phyloP scores from a whole-genome alignment of 202 grass and related monocot species.

The Bolboschoenoplectus hybrid region DNA sequence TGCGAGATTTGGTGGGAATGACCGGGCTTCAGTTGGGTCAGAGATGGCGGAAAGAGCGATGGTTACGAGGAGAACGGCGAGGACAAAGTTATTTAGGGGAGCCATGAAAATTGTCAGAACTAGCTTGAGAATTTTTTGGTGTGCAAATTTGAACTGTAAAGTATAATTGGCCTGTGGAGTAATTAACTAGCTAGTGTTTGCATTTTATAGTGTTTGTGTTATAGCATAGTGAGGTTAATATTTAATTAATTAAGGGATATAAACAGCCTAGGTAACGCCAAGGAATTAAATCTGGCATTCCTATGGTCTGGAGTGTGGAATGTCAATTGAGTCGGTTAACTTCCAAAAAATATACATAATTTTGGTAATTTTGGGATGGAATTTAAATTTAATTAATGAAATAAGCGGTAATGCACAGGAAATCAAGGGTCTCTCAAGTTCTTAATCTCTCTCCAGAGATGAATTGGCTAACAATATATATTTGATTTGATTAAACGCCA shows the following conservation, averaged over 20 bases:
- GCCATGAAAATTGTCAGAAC: conserved; percentile 45
- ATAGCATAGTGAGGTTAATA: background rate
- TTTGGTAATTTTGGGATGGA: too few relatives aligned
- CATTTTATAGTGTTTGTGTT: conserved; percentile 16
- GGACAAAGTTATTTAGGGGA: background rate
- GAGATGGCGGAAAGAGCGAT: conserved; percentile 13
- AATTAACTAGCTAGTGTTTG: background rate
- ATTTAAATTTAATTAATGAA: background rate
- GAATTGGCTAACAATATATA: too few relatives aligned
- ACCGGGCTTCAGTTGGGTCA: background rate
- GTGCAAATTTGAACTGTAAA: background rate
- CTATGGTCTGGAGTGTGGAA: conserved; percentile 20
- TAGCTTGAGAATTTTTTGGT: background rate
- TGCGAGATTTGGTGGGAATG: conserved; percentile 11
- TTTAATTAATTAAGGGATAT: background rate
- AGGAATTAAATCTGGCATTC: conserved; percentile 16
- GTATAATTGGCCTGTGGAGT: background rate
- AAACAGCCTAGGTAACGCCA: background rate
- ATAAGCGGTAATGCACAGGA: background rate
- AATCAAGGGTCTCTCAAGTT: background rate
- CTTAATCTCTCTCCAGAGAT: too few relatives aligned
- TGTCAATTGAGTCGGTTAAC: conserved; percentile 18
- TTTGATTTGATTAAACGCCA: background rate
- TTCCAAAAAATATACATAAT: too few relatives aligned
- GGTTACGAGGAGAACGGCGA: conserved; percentile 25